Evolutionary conservation across 116 monocot species (phyloP).

Genomic region (Papilionanthe hybrid): DNA sequence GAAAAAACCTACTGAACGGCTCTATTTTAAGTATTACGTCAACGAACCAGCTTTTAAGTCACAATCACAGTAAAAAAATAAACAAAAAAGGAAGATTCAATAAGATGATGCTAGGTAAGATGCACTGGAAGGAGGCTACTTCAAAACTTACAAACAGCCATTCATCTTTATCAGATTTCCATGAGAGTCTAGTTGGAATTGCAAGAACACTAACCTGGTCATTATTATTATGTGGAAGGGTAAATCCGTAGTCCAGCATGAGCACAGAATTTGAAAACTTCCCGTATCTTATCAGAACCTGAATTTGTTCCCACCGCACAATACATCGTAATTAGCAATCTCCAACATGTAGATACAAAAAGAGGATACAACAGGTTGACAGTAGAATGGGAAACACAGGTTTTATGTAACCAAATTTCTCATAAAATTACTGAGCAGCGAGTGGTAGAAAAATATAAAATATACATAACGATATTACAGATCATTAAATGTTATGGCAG

Average conservation of each 20-base stretch:
- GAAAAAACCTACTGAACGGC: too few relatives aligned
- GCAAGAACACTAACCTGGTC: constrained; percentile 57
- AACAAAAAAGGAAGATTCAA: too few relatives aligned
- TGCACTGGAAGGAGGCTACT: too few relatives aligned
- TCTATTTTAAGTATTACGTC: too few relatives aligned
- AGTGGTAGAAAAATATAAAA: neutral
- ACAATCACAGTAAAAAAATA: too few relatives aligned
- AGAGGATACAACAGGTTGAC: neutral
- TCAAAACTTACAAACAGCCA: neutral
- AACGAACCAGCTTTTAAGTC: too few relatives aligned
- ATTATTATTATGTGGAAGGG: constrained; percentile 49
- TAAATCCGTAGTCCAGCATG: constrained; percentile 80
- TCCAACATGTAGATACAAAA: neutral
- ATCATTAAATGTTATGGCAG: neutral
- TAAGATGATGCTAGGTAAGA: too few relatives aligned
- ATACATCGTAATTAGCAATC: neutral
- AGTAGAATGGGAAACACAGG: neutral
- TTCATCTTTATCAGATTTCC: neutral
- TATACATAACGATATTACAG: neutral
- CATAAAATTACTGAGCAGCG: neutral
- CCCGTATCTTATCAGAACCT: constrained; percentile 92
- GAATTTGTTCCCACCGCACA: constrained; percentile 7
- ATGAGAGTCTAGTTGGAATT: neutral
- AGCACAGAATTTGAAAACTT: constrained; percentile 74
- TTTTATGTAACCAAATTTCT: neutral